Base-by-base conservation (phyloP, 2,329 filamentous ascomycete species). In the Gremmenia infestans region DNA sequence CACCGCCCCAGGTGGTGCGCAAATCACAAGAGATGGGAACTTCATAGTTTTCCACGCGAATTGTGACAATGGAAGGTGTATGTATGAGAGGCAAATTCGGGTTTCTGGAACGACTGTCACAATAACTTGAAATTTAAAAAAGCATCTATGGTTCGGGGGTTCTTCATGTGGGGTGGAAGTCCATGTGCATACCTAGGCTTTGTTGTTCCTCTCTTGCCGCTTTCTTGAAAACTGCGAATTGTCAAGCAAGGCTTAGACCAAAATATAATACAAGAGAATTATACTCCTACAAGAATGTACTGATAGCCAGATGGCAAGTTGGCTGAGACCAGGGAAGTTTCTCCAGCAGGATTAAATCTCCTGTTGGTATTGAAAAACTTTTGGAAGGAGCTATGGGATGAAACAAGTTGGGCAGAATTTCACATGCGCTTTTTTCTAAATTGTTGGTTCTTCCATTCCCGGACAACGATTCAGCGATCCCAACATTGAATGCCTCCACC, bases 1-100 rank as follows among this genome's bases (percentile, higher is more conserved):
- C 14, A 56, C 43, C 12, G 48, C 60, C 12, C 60, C 60, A 6
- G 60, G 60, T 12, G 54, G 60, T 32, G 58, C 60, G 28, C 55
- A 57, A 19, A 53, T 54, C 3, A 54, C 52, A 6, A 15, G 22
- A 19, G 47, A 56, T 57, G 57, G 54, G 2, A 53, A 47, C 36
- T 51, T 14, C 15, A 47, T 61, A 47, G 52, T 61, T 15, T 63
- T 63, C 28, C 59, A 63, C 53, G 60, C 60, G 2, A 54, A 63
- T 48, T 63, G 60, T 48, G 48, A 37, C 1, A 47, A 48, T 14
- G 57, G 55, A 48, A 61, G 59, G 43, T 60, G 59, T 42, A 28
- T 51, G 49, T 51, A 39, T n/a, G 25, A 39, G 12, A 51, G 15
- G 35, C 36, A 35, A 14, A n/a, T 51, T n/a, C 9, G 23, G 19